Evolutionary conservation across 768 basidiomycete species (phyloP), one percentile per base, ranked within the genome.

Genomic region (Pisolithus microcarpus): DNA sequence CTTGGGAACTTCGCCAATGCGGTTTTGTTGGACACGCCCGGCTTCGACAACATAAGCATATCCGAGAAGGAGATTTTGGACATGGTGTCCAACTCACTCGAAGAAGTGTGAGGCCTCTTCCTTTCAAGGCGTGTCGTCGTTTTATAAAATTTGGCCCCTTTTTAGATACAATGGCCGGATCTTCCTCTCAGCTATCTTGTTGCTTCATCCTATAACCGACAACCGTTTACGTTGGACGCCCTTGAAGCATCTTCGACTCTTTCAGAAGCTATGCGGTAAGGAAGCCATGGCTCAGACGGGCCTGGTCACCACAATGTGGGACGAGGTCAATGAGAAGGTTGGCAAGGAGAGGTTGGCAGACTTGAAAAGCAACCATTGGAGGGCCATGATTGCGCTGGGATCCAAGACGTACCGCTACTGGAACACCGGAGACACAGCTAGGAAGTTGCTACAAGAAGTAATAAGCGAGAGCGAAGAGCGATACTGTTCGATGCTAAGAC

Each of bases 161-260:
- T 26, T 28, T n/a, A 62, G 58, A 24, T 52, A 59, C 24, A 39
- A 36, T 9, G 40, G 42, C 9, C 4, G 46, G 5, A 55, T 55
- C 8, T 43, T 49, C 19, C 62, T 74, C 1, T 56, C 65, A 10
- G 71, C 64, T 2, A 63, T 74, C 26, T 13, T 74, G 18, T 74
- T 72, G 50, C 50, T 73, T 15, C 73, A 74, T 51, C 64, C 67
- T 16, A 74, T 74, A 34, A 61, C 69, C 7, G 70, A 72, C 43
- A 66, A 67, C 46, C 63, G 71, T 1, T 65, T 73, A 62, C 58
- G 58, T 0, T 70, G 67, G 23, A 57, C 66, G 1, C 60, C 68
- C 0, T 45, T 62, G 21, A 67, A 56, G 30, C 69, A 72, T 51
- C 61, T 72, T 15, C 57, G 54, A 4, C 58, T 70, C 57, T 71